Conservation (phyloP, 345 rosid genomes). For the Eucalyptus tenuipes region DNA sequence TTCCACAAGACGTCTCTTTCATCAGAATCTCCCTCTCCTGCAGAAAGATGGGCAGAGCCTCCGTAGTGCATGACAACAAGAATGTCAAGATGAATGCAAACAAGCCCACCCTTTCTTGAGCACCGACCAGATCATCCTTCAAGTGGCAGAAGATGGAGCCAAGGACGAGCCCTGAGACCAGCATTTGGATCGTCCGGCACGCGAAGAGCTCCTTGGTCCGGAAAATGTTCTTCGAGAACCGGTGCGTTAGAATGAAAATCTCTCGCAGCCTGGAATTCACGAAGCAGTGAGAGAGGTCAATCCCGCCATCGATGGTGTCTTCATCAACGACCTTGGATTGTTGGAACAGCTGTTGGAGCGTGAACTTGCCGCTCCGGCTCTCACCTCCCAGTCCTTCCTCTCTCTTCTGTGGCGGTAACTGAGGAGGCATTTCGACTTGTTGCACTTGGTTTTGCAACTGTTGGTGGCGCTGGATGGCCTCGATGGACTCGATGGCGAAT, state of each 20-base stretch:
- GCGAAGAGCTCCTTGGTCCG: conserved; percentile 82
- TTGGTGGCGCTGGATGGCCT: conserved; percentile 21
- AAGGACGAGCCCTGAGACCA: conserved; percentile 68
- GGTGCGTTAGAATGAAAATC: conserved; percentile 59
- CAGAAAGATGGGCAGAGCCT: conserved; percentile 81
- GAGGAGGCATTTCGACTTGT: conserved; percentile 4
- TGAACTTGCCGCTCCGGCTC: conserved; percentile 40
- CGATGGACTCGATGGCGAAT: conserved; percentile 77
- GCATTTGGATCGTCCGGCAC: conserved; percentile 73
- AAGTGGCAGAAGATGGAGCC: conserved; percentile 76
- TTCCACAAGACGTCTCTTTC: conserved; percentile 79
- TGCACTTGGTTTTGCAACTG: background rate
- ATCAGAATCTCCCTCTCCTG: conserved; percentile 91
- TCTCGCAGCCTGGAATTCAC: conserved; percentile 65
- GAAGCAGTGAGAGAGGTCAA: conserved; percentile 28
- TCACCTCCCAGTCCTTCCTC: conserved; percentile 7
- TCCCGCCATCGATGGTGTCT: conserved; percentile 17
- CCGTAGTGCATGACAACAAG: conserved; percentile 72
- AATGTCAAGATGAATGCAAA: conserved; percentile 87
- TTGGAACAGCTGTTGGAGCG: conserved; percentile 80
- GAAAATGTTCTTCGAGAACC: conserved; percentile 87
- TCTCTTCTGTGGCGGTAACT: conserved; percentile 14
- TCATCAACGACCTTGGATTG: conserved; percentile 66
- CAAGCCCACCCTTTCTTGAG: conserved; percentile 78
- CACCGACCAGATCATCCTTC: conserved; percentile 47